Evolutionary conservation across 148 eudicot species (phyloP), one percentile per base, ranked within the genome.

Genomic region (Limonium bicolor): DNA sequence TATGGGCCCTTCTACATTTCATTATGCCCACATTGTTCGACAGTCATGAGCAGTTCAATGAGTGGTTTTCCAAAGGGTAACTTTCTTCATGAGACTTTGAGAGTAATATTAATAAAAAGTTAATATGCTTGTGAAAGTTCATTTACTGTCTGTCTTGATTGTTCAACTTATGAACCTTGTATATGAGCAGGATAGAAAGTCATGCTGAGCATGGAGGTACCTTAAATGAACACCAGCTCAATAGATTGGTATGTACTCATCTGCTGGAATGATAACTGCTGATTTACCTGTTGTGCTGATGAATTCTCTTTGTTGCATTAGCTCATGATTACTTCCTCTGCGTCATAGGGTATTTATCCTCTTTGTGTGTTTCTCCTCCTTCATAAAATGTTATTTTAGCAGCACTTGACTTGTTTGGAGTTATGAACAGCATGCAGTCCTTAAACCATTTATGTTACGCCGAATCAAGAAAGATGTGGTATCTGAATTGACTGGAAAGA

Each of bases 151-250:
- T 34, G 20, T 28, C 26, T 7, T 30, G 9, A 26, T 10, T 38
- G 31, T 41, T 14, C 62, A 58, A 54, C 34, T 50, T 24, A 52
- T 64, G 58, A 44, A n/a, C n/a, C n/a, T 58, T 64, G 46, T 56
- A 8, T 31, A 17, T 52, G 27, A 50, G 45, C 83, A 90, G 97
- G 66, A 90, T 90, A 38, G 97, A 90, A 70, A 69, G 74, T 65
- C 97, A 90, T 71, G 97, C 97, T 12, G 97, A 90, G 56, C 97
- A 90, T 65, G 97, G 97, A 44, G 97, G 97, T 58, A 84, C 97
- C 32, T 80, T 90, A 53, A 90, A 90, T 54, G 97, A 90, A 60
- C 97, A 90, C 62, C 97, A 90, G 75, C 76, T 90, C 45, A 90
- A 65, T 59, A 76, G 97, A 80, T 56, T 90, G 95, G 97, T 90